phyloP scores from a whole-genome alignment of 768 basidiomycete species.

The Rhodosporidiobolus sp. region DNA sequence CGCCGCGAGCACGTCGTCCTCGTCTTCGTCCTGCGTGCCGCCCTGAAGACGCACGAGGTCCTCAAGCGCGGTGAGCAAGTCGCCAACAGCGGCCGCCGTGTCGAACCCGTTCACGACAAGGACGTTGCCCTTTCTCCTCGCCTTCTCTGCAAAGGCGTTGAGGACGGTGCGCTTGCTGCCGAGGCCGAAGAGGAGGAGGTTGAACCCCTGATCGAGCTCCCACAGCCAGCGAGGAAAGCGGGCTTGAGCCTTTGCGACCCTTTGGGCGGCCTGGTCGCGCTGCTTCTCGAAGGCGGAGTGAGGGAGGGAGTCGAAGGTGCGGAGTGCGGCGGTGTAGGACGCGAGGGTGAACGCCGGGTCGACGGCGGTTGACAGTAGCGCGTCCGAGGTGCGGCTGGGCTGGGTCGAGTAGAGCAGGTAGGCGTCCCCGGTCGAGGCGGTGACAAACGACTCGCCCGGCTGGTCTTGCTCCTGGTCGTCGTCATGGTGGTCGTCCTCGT shows the following conservation, averaged over 20 bases:
- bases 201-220: constrained; percentile 80
- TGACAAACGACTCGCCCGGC: constrained; percentile 50
- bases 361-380: constrained; percentile 63
- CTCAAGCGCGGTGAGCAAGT: constrained; percentile 53
- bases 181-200: constrained; percentile 79
- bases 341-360: constrained; percentile 62
- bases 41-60: constrained; percentile 20
- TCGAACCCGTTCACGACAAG: constrained; percentile 76
- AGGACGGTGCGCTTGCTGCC: constrained; percentile 79
- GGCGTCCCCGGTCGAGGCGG: constrained; percentile 73
- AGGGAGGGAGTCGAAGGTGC: constrained; percentile 7
- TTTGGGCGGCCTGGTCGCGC: background rate
- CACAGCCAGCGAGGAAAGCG: constrained; percentile 62
- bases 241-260: constrained; percentile 19
- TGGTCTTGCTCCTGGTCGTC: constrained; percentile 16
- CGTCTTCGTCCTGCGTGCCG: background rate
- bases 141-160: constrained; percentile 67
- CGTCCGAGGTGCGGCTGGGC: constrained; percentile 68
- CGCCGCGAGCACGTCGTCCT: background rate
- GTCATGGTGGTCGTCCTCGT: constrained; percentile 27
- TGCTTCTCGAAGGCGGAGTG: background rate
- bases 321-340: constrained; percentile 46
- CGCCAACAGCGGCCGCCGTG: constrained; percentile 64
- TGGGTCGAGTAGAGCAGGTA: constrained; percentile 61
- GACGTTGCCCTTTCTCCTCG: constrained; percentile 61